phyloP scores from a whole-genome alignment of 352 stramenopile species.

The Poterioochromonas sp. region DNA sequence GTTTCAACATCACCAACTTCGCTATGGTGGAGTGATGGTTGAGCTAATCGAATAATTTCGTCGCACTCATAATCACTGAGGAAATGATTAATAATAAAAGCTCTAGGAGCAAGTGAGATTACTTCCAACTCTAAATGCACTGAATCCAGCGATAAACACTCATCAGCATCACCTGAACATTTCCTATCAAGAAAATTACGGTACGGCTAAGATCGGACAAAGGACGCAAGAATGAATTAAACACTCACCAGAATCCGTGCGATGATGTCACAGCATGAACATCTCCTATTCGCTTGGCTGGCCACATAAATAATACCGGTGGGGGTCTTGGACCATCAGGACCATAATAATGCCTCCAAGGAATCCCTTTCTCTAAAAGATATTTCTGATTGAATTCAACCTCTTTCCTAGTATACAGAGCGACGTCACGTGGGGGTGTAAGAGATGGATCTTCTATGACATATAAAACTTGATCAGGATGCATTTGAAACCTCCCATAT shows the following conservation, averaged over 20 bases:
- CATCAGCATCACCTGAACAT: not conserved
- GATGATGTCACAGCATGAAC: not conserved
- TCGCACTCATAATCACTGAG: constrained; percentile 18
- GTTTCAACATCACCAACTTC: not conserved
- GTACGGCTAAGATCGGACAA: not conserved
- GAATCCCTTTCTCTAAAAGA: not conserved
- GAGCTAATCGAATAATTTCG: not conserved
- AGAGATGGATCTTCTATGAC: constrained; percentile 6
- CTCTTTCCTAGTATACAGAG: not conserved
- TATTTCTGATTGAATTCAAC: constrained; percentile 9
- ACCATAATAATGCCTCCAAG: constrained; percentile 24
- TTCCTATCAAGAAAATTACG: not conserved
- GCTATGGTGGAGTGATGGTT: not conserved
- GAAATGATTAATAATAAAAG: constrained; percentile 23
- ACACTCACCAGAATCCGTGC: not conserved
- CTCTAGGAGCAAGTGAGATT: constrained; percentile 2
- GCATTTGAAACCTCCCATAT: not conserved
- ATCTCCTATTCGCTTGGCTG: constrained; percentile 1
- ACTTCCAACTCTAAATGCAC: constrained; percentile 19
- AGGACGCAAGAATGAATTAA: not conserved
- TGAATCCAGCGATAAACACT: constrained; percentile 15
- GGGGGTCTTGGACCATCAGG: constrained; percentile 16
- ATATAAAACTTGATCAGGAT: constrained; percentile 12
- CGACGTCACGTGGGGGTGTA: not conserved
- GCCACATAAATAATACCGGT: constrained; percentile 22